phyloP scores from a whole-genome alignment of 768 basidiomycete species.

The Trametes meyenii region DNA sequence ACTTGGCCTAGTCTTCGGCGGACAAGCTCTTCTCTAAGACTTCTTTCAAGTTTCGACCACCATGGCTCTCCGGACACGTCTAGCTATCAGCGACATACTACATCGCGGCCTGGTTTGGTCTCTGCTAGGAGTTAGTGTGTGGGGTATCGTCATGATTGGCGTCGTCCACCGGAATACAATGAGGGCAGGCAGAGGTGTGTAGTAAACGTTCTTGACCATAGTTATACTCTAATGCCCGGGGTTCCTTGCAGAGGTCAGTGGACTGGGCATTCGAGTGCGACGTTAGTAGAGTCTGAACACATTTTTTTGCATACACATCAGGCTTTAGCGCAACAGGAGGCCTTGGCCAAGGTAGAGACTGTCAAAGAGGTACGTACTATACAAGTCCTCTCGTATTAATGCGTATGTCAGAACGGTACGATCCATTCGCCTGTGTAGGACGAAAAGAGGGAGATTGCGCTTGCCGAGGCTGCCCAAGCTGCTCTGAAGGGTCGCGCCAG shows the following conservation, averaged over 20 bases:
- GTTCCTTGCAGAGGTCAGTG: conserved; percentile 11
- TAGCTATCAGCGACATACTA: conserved; percentile 47
- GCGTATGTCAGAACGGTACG: neutral
- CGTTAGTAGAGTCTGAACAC: too few species aligned
- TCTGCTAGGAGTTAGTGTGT: conserved; percentile 53
- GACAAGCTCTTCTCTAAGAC: neutral
- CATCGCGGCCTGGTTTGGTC: conserved; percentile 60
- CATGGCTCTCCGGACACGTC: conserved; percentile 22
- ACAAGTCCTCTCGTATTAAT: neutral
- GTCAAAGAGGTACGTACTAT: conserved; percentile 9
- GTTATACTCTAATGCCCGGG: neutral
- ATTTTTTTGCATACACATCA: neutral
- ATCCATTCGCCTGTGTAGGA: neutral
- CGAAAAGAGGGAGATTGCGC: conserved; percentile 17
- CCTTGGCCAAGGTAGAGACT: neutral
- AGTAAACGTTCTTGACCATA: neutral
- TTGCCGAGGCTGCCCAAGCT: conserved; percentile 21
- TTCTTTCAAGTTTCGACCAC: too few species aligned
- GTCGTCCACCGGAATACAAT: conserved; percentile 57
- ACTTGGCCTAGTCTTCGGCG: too few species aligned
- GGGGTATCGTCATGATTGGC: conserved; percentile 55
- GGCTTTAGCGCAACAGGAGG: conserved; percentile 20
- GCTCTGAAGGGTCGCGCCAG: conserved; percentile 13
- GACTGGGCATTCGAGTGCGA: neutral
- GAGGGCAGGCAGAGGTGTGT: conserved; percentile 57